Evolutionary conservation across 371 early-diverging fungal species (phyloP), one percentile per base, ranked within the genome.

Genomic region (Dichotomocladium elegans): DNA sequence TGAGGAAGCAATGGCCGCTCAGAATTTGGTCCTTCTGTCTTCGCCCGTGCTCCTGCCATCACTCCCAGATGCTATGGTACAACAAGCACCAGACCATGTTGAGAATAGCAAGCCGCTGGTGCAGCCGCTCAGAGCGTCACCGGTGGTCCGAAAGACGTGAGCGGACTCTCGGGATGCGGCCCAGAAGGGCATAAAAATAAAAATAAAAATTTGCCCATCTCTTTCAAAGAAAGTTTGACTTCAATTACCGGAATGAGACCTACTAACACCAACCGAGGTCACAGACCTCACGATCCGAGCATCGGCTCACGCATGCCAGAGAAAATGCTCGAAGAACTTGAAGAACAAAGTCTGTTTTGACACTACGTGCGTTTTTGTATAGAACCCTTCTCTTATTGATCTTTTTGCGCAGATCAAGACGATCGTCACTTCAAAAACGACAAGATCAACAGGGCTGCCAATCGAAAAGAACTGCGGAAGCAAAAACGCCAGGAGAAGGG

Each of bases 401-500:
- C n/a, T 6, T 21, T 41, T 31, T 9, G 40, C 37, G 22, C 46
- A 58, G 66, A 65, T 6, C 34, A 47, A 25, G 74, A 74, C 49
- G 63, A 68, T 55, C 66, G 74, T 33, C 62, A 61, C 41, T 74
- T 74, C 42, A 47, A 54, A 43, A 70, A 61, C 27, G 57, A 62
- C 33, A 68, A 58, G 47, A 55, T 59, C 17, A 62, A 60, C 44
- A 61, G 58, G 22, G 58, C 51, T 1, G 57, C 63, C 14, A 66
- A 50, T 35, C 66, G 74, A 25, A 74, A 68, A 52, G 68, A 68
- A 24, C 21, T 64, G 10, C 64, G 77, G 49, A 70, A 79, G 34
- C 71, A 72, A 48, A 64, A 74, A 43, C 58, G 73, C 37, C 22
- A 35, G 21, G 78, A 69, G 4, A 74, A 74, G 50, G 63, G 70